phyloP scores from a whole-genome alignment of 192 early-diverging fungal species.

The Podila clonocystis region DNA sequence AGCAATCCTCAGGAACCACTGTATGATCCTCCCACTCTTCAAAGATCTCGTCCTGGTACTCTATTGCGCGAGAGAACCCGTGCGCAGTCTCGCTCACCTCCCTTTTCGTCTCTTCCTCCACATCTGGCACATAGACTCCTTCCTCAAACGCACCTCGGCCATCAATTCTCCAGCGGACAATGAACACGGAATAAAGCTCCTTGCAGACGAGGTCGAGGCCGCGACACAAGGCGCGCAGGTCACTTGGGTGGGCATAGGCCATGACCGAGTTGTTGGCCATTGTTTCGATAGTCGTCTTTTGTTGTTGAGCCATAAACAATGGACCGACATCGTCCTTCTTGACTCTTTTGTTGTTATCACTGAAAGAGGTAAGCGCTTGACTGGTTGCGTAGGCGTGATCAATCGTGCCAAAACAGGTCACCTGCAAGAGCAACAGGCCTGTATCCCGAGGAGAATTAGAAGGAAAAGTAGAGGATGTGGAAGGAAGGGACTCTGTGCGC shows the following conservation, averaged over 20 bases:
- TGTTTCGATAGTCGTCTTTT: not conserved
- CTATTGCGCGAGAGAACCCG: not conserved
- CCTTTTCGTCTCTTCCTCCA: not conserved
- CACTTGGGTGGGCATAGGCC: constrained; percentile 1
- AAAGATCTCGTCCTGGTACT: constrained; percentile 6
- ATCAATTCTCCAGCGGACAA: constrained; percentile 5
- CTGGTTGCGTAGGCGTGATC: not conserved
- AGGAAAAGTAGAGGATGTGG: not conserved
- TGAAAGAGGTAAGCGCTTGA: not conserved
- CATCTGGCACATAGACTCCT: too few species aligned
- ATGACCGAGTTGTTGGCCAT: constrained; percentile 7
- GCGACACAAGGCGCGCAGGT: not conserved
- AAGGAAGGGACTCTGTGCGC: not conserved
- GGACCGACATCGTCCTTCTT: not conserved
- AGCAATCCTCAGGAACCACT: not conserved
- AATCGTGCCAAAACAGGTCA: constrained; percentile 5
- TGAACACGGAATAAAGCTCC: not conserved
- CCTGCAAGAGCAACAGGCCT: constrained; percentile 4
- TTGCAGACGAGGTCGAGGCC: constrained; percentile 5
- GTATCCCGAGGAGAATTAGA: not conserved
- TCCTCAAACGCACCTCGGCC: not conserved
- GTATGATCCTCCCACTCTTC: constrained; percentile 3
- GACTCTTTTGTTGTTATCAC: not conserved
- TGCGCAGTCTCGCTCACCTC: not conserved
- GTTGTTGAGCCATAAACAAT: not conserved